Base-by-base conservation (phyloP, 2,329 filamentous ascomycete genomes). In the Fusarium liriodendri region DNA sequence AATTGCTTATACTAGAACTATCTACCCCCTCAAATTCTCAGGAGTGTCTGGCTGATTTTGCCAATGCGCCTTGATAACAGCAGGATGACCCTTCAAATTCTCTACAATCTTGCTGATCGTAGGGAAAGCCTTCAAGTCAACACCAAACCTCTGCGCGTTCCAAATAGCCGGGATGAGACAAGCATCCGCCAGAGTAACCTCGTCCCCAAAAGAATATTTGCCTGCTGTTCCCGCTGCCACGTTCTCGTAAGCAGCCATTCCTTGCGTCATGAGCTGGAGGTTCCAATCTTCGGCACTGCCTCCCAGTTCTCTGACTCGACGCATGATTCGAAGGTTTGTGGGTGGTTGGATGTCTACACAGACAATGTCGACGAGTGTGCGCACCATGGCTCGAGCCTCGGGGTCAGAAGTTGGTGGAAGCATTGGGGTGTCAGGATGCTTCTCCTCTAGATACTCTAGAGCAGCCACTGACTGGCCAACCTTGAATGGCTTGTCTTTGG, bases 361-460 rank as follows among this genome's bases (percentile, higher is more conserved):
- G 32, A 92, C 81, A n/a, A 92, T 88, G 61, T 82, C 77, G 5
- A 86, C 85, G 10, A 93, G 80, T 5, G 87, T 85, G 18, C 90
- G 86, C 0, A 89, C 88, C 4, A 80, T 77, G 0, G 89, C 89
- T 20, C 90, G 84, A 0, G 73, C 77, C 4, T 80, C 73, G 0
- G 83, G 79, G 29, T 88, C 80, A 0, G 82, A 79, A 0, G 70
- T 8, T 0, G 90, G 88, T 1, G 90, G 90, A 0, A 91, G 84
- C 1, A 91, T 83, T 0, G 82, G 73, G 0, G 78, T 67, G 0
- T 82, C 75, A 0, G 87, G 85, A 50, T 86, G 85, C 2, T 80
- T 79, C 72, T 92, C 90, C 57, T 92, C 90, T 4, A 92, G 84
- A 70, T 88, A 92, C 76, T 92, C 90, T 5, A 92, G 83, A 0